Evolutionary conservation across 495 filamentous ascomycete genomes (phyloP).

Genomic region (Xylaria telfairii): DNA sequence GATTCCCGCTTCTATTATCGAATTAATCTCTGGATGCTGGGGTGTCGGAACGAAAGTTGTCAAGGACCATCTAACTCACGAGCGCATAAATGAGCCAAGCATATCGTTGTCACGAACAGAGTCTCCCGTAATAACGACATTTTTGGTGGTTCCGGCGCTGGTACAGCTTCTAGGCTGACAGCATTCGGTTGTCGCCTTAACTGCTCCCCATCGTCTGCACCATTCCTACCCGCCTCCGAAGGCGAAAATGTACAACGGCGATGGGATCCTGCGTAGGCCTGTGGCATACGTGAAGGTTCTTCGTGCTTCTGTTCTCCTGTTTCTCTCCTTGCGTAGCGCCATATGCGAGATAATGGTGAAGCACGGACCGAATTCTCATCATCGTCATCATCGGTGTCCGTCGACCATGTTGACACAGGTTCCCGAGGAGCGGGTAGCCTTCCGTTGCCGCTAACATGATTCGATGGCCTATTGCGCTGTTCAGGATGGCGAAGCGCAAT

Average conservation of each 20-base stretch:
- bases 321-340: not conserved
- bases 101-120: slow-evolving; percentile 36
- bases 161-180: not conserved
- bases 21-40: slow-evolving; percentile 39
- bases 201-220: not conserved
- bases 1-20: slow-evolving; percentile 55
- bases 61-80: slow-evolving; percentile 28
- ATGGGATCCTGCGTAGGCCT: not conserved
- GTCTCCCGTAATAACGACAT: slow-evolving; percentile 3
- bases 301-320: not conserved
- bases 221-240: not conserved
- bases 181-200: not conserved
- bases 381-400: slow-evolving; percentile 29
- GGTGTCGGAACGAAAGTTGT: slow-evolving; percentile 37
- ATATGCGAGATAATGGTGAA: not conserved
- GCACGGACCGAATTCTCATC: not conserved
- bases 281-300: not conserved
- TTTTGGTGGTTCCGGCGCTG: not conserved
- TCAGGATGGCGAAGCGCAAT: slow-evolving; percentile 28
- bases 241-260: not conserved
- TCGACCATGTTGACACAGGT: slow-evolving; percentile 31
- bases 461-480: slow-evolving; percentile 17
- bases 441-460: not conserved
- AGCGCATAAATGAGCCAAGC: slow-evolving; percentile 38
- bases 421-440: not conserved